Percentiles rank a stretch among this genome's conserved stretches.
Evolutionary conservation across 768 basidiomycete species (phyloP).

Genomic region (Tephrocybe sp.): DNA sequence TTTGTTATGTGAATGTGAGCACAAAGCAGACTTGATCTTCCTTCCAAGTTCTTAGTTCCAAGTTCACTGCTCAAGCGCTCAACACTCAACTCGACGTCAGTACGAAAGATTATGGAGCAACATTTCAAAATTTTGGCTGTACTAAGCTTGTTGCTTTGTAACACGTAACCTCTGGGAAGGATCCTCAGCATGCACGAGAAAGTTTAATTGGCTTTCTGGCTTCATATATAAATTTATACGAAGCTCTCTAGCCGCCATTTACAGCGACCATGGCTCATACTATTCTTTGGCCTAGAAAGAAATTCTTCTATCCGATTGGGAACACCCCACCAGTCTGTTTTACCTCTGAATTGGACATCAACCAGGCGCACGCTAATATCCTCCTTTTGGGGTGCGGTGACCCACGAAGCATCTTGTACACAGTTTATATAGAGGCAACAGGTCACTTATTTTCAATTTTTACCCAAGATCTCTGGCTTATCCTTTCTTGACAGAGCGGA

Average conservation of each 20-base stretch:
- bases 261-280: constrained; percentile 38
- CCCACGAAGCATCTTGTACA: constrained; percentile 51
- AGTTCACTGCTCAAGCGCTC: too few relatives aligned
- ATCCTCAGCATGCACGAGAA: neutral
- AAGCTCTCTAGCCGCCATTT: neutral
- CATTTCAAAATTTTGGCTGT: too few relatives aligned
- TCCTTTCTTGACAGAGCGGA: constrained; percentile 18
- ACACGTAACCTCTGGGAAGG: neutral
- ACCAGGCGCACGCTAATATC: constrained; percentile 38
- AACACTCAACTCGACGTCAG: too few relatives aligned
- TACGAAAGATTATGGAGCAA: too few relatives aligned
- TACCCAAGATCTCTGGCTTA: neutral
- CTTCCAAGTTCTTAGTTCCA: too few relatives aligned
- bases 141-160: too few relatives aligned
- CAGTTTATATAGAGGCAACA: constrained; percentile 30
- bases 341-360: constrained; percentile 44
- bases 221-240: neutral
- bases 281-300: constrained; percentile 38
- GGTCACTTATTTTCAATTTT: constrained; percentile 18
- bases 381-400: constrained; percentile 59
- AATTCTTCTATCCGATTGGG: constrained; percentile 57
- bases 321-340: constrained; percentile 55
- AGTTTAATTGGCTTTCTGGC: neutral
- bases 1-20: constrained; percentile 9
- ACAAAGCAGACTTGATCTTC: too few relatives aligned